Evolutionary conservation across 2,329 filamentous ascomycete species (phyloP), one percentile per base, ranked within the genome.

Genomic region (Aphanoascus verrucosus): DNA sequence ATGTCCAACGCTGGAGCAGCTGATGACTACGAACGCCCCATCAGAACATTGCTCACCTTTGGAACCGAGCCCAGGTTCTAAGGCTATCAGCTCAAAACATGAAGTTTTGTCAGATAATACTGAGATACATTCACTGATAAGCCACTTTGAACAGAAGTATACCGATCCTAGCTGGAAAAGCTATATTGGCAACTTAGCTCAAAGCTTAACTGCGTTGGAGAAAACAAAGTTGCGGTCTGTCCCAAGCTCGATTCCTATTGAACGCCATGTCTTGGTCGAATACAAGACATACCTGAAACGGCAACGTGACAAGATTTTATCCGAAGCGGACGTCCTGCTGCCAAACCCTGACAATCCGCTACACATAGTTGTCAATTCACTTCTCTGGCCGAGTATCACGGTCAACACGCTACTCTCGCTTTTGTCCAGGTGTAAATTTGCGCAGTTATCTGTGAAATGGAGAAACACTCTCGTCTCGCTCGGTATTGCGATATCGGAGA

Each of bases 321-420:
- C 17, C 14, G 23, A 43, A 45, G 17, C 23, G 15, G 12, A 4
- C 1, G 11, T 7, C 7, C 20, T 55, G 19, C 31, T 31, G 14
- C 53, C 45, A 19, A 38, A 9, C 7, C 14, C 28, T 6, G 4
- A 19, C 5, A 14, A 54, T n/a, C 14, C 20, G 6, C 35, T 49
- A 2, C 23, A 15, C 17, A 45, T 55, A 40, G 17, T 17, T 14
- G 35, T n/a, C 15, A 17, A 23, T 32, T 35, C 20, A 43, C 34
- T 23, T 5, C 23, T 46, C 20, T 55, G 53, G 53, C 53, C 53
- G 2, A 31, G 48, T 34, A 8, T 55, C 8, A 52, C 53, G 9
- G 9, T 35, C 14, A 17, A 47, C 17, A 42, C 44, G 20, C 8
- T 55, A 34, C 35, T 52, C 35, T 43, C 42, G 12, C 23, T 38